Evolutionary conservation across 192 early-diverging fungal genomes (phyloP).

Genomic region (Haplosporangium gracile): DNA sequence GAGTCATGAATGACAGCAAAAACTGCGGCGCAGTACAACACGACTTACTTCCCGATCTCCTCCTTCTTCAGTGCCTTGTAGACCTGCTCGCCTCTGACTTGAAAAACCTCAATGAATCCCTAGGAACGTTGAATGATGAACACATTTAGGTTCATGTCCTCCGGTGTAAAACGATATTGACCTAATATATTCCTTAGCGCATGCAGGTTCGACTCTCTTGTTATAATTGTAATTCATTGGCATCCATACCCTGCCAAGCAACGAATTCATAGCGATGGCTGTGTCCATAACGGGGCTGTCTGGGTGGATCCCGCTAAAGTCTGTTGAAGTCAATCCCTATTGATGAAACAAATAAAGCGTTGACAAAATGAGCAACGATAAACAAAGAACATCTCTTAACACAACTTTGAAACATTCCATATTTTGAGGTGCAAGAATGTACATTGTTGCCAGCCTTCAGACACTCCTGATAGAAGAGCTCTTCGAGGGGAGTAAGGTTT

Average conservation of each 20-base stretch:
- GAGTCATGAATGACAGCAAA: background rate
- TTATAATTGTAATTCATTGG: background rate
- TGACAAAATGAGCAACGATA: background rate
- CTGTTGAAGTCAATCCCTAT: constrained; percentile 34
- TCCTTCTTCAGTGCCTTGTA: constrained; percentile 52
- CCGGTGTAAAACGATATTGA: background rate
- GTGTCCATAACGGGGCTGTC: constrained; percentile 12
- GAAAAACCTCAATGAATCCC: constrained; percentile 47
- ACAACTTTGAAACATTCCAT: background rate
- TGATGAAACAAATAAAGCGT: background rate
- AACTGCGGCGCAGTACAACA: background rate
- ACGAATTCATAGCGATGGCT: constrained; percentile 27
- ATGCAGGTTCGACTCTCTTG: background rate
- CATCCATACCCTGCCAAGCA: constrained; percentile 32
- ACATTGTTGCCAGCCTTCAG: constrained; percentile 18
- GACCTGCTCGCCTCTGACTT: constrained; percentile 38
- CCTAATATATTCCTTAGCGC: background rate
- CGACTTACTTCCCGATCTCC: constrained; percentile 36
- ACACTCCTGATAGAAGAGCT: constrained; percentile 40
- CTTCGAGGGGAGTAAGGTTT: constrained; percentile 11
- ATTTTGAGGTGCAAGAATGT: background rate
- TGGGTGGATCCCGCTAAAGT: constrained; percentile 23
- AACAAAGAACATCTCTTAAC: too few relatives aligned
- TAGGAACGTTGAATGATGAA: background rate
- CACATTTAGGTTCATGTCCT: background rate